Base-by-base conservation (phyloP, 2,329 filamentous ascomycete species). In the Colletotrichum acutatum region DNA sequence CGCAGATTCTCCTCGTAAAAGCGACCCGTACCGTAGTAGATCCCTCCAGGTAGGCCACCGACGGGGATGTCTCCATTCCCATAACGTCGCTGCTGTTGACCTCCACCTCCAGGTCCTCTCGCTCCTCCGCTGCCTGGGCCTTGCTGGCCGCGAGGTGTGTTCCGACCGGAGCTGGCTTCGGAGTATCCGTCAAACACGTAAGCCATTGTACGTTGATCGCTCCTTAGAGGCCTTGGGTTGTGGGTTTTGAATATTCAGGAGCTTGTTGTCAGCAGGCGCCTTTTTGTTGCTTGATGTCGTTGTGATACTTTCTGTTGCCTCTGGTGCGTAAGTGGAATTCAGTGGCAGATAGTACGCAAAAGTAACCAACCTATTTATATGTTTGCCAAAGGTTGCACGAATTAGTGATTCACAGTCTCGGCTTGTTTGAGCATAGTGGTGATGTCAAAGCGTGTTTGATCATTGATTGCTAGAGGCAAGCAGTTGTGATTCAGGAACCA, bases 161-260 rank as follows among this genome's bases (percentile, higher is more conserved):
- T 24, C 28, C 61, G 61, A 22, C n/a, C 54, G 0, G 26, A 42
- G 16, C 16, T 37, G 19, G 66, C 37, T 42, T 74, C 71, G 11
- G 68, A 71, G 67, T 71, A 71, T 11, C 62, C 62, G 24, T 74
- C 71, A 37, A 74, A 74, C 14, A 53, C 30, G 68, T 74, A 71
- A 1, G 37, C 49, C 70, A 72, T 72, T 32, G 42, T 46, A 26
- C 12, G 28, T 14, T 49, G 37, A 42, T 1, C 6, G 22, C 11
- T 42, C n/a, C n/a, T n/a, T n/a, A n/a, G n/a, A n/a, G n/a, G n/a
- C n/a, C n/a, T n/a, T n/a, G n/a, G n/a, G n/a, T n/a, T n/a, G n/a
- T n/a, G n/a, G n/a, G n/a, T n/a, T n/a, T n/a, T n/a, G n/a, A n/a
- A n/a, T n/a, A 34, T 2, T 26, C 46, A 8, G 16, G 34, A 5